These are phyloP conservation scores for Pleurotus platypus DNA, from an alignment of 768 basidiomycete species.

Conservation along the genomic window DNA sequence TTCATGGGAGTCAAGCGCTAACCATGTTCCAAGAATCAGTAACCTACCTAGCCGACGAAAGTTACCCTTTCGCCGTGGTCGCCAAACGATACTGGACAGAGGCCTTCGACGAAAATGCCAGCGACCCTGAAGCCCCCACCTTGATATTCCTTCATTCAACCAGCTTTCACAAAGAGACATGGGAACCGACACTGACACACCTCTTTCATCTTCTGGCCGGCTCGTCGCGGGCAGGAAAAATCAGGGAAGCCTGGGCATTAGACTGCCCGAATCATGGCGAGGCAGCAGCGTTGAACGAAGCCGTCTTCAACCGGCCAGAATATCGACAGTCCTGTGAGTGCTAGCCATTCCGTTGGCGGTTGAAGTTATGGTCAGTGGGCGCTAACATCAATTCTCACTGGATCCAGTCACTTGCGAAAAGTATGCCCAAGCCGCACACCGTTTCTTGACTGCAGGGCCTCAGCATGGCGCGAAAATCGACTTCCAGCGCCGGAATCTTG, in stretches of 20 bases:
- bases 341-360: neutral
- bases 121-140: constrained; percentile 44
- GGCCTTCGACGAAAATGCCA: constrained; percentile 29
- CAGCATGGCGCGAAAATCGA: constrained; percentile 37
- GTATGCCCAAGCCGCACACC: constrained; percentile 57
- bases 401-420: constrained; percentile 57
- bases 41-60: constrained; percentile 32
- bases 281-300: constrained; percentile 50
- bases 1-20: constrained; percentile 5
- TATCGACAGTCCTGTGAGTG: constrained; percentile 45
- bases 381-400: constrained; percentile 3
- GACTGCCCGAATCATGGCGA: constrained; percentile 76
- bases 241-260: constrained; percentile 62
- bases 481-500: constrained; percentile 46
- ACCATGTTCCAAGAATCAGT: constrained; percentile 17
- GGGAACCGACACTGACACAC: constrained; percentile 56
- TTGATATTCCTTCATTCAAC: constrained; percentile 66
- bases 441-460: constrained; percentile 45
- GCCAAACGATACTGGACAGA: constrained; percentile 57
- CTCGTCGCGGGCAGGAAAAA: constrained; percentile 21
- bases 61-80: constrained; percentile 46
- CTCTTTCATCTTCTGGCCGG: constrained; percentile 34
- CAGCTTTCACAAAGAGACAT: constrained; percentile 73
- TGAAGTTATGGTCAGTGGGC: neutral
- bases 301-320: constrained; percentile 36